Conservation (phyloP, 257 asterid genomes). For the Gynochthodes officinalis region DNA sequence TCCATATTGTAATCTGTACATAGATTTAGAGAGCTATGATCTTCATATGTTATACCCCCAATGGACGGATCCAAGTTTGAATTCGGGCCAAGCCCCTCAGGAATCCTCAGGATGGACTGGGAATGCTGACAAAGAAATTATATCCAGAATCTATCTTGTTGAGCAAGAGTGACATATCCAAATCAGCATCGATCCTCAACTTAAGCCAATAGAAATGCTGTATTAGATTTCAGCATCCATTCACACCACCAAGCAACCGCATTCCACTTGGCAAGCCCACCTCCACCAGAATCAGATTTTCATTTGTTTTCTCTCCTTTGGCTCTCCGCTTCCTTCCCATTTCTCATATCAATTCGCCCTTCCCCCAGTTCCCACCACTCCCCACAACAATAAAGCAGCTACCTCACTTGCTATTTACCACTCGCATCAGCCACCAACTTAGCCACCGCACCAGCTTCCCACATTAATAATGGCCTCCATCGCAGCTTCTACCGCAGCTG, state of each 20-base stretch:
- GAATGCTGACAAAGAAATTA: slow-evolving; percentile 23
- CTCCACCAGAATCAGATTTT: slow-evolving; percentile 59
- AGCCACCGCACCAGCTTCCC: not conserved
- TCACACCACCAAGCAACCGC: slow-evolving; percentile 21
- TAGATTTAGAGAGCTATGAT: too few relatives aligned
- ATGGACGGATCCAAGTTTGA: too few relatives aligned
- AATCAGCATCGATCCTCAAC: slow-evolving; percentile 39
- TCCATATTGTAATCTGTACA: too few relatives aligned
- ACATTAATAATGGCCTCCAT: slow-evolving; percentile 58
- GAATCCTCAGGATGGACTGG: too few relatives aligned
- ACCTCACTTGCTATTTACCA: not conserved
- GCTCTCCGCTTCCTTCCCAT: not conserved
- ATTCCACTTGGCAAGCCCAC: slow-evolving; percentile 53
- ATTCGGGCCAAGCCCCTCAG: too few relatives aligned
- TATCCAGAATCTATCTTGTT: slow-evolving; percentile 35
- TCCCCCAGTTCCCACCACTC: not conserved
- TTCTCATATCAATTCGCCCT: not conserved
- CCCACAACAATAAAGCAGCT: not conserved
- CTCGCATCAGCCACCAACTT: not conserved
- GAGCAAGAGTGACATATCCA: slow-evolving; percentile 29
- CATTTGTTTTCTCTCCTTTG: slow-evolving; percentile 12
- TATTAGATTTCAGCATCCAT: slow-evolving; percentile 45
- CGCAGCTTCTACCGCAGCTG: slow-evolving; percentile 46
- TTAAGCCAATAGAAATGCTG: slow-evolving; percentile 41
- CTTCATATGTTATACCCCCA: too few relatives aligned